Base-by-base conservation (phyloP, 2,329 filamentous ascomycete genomes). In the Penicillium digitatum region DNA sequence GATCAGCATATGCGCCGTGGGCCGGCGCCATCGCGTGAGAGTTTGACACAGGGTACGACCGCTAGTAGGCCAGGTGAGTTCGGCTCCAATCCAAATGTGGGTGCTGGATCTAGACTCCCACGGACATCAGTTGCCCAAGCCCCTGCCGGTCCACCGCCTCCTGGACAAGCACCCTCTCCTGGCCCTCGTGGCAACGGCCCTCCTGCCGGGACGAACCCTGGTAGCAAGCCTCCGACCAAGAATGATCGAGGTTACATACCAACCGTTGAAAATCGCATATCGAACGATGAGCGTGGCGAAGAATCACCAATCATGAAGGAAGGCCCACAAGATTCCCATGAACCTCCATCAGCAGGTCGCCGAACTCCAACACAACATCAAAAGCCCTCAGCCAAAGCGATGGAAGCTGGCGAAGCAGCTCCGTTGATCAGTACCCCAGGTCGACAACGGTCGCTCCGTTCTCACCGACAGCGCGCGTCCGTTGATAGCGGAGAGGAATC, bases 401-500 rank as follows among this genome's bases (percentile, higher is more conserved):
- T 77, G 77, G 74, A 79, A 63, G 72, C 76, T 49, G 72, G 75
- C 22, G 74, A 77, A 64, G 74, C 76, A 39, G 72, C 75, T 42
- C 74, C 76, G 16, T 61, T 79, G 24, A 72, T 78, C 22, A 72
- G 66, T 52, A 65, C 72, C 5, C 76, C 76, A 4, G 68, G 74
- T 24, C 69, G 76, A 45, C 76, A 81, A 73, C 72, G 79, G 29
- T 77, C 79, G n/a, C 74, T 82, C 26, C 81, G 83, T 40, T 82
- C 83, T 59, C 79, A 79, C 40, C 80, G 84, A 18, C 78, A 81
- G 34, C 86, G 87, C 66, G 81, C 81, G 27, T 88, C 88, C 0
- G 76, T 89, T 12, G 89, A 94, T 61, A 88, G 83, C 64, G 82
- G 81, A 2, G 81, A 81, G 26, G 87, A 90, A 59, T 78, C 80